A percentile compares a stretch with the other conserved stretches of the same genome.
Evolutionary conservation across 192 early-diverging fungal species (phyloP).

Genomic region (Jimgerdemannia flammicorona): DNA sequence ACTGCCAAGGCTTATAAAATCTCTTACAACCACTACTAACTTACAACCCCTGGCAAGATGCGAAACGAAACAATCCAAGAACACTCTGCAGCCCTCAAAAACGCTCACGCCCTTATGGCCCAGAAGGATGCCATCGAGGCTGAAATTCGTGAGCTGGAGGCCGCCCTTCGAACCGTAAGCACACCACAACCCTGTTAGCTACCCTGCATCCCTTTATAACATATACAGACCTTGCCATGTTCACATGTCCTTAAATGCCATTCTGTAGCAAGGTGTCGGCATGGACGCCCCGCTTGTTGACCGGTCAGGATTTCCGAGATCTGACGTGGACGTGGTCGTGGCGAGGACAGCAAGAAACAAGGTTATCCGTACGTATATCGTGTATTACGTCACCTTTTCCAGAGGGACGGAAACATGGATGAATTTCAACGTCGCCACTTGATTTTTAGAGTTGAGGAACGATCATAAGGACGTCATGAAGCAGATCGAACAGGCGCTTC

Average conservation of each 20-base stretch:
- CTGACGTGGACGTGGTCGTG: conserved; percentile 48
- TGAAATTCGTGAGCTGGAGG: neutral
- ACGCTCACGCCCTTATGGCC: neutral
- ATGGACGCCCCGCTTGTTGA: conserved; percentile 46
- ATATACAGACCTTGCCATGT: neutral
- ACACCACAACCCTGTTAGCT: neutral
- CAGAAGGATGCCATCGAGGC: neutral
- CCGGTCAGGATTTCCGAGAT: conserved; percentile 43
- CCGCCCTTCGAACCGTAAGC: neutral
- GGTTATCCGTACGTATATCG: conserved; percentile 20
- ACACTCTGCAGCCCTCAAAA: neutral
- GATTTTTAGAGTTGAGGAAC: conserved; percentile 34
- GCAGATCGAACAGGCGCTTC: conserved; percentile 42
- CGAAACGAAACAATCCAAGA: neutral
- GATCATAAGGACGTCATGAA: conserved; percentile 49
- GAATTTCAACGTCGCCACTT: neutral
- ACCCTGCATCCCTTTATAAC: too few relatives aligned
- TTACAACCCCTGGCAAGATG: neutral
- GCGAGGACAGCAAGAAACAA: conserved; percentile 36
- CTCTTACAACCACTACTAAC: neutral
- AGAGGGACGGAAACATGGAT: neutral
- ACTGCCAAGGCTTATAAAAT: neutral
- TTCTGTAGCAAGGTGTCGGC: conserved; percentile 38
- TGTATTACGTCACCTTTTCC: neutral
- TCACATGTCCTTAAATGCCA: neutral